Percentiles rank a stretch among this genome's conserved stretches.
phyloP scores from a whole-genome alignment of 2,329 filamentous ascomycete genomes.

The Colletotrichum shisoi region DNA sequence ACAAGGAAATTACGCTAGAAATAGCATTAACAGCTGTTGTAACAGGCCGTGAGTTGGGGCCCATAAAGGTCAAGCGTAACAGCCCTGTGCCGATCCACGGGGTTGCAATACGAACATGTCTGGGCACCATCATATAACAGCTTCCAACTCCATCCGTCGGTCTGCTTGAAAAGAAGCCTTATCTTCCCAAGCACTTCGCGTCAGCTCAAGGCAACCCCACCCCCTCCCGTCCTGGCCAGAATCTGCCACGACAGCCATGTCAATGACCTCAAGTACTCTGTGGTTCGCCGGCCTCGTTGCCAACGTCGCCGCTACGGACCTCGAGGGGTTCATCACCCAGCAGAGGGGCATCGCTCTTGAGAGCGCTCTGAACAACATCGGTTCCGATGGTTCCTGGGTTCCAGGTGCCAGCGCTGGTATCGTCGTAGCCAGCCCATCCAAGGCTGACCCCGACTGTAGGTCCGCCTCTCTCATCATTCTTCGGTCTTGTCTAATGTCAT shows the following conservation, averaged over 20 bases:
- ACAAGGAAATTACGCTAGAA: constrained; percentile 25
- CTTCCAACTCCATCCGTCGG: background rate
- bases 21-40: constrained; percentile 8
- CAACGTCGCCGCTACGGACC: constrained; percentile 19
- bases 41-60: background rate
- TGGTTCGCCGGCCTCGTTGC: constrained; percentile 19
- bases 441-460: constrained; percentile 62
- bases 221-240: background rate
- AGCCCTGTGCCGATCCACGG: background rate
- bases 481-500: constrained; percentile 40
- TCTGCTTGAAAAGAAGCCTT: no score
- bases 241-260: constrained; percentile 5
- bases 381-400: constrained; percentile 57
- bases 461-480: constrained; percentile 2
- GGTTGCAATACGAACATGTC: constrained; percentile 17
- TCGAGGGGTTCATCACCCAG: constrained; percentile 50
- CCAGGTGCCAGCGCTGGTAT: constrained; percentile 58
- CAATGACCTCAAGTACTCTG: constrained; percentile 9
- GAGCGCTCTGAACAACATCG: constrained; percentile 64
- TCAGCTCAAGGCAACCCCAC: background rate
- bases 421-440: constrained; percentile 64
- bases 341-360: constrained; percentile 59
- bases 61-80: no score
- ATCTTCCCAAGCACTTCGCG: background rate
- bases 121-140: background rate